Percentiles rank a stretch among this genome's conserved stretches.
Evolutionary conservation across 345 rosid species (phyloP).

Genomic region (Eucalyptus lansdowneana): DNA sequence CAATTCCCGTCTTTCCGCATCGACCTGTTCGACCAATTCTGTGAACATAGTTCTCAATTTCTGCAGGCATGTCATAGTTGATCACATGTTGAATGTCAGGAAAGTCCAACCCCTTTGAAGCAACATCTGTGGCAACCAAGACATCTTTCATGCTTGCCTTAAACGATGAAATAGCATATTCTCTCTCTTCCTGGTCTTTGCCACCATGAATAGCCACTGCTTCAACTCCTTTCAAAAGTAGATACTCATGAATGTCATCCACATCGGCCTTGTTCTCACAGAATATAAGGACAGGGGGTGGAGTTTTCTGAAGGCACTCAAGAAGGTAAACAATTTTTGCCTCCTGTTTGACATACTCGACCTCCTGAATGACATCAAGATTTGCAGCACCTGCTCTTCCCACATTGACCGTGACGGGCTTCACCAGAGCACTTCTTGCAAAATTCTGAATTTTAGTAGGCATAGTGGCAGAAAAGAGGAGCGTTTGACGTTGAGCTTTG

Average conservation of each 20-base stretch:
- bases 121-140: constrained; percentile 90
- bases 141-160: constrained; percentile 83
- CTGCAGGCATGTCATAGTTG: constrained; percentile 94
- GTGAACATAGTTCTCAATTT: constrained; percentile 89
- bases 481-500: constrained; percentile 89
- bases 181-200: constrained; percentile 93
- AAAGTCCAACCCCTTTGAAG: constrained; percentile 87
- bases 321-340: constrained; percentile 93
- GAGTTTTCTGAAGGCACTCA: constrained; percentile 86
- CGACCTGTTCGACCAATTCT: constrained; percentile 93
- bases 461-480: constrained; percentile 90
- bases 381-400: constrained; percentile 99
- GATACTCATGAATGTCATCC: constrained; percentile 84
- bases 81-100: constrained; percentile 89
- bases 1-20: constrained; percentile 91
- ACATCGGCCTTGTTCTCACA: constrained; percentile 98
- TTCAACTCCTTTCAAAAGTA: constrained; percentile 89
- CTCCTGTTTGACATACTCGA: constrained; percentile 91
- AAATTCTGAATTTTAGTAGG: constrained; percentile 88
- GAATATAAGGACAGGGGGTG: constrained; percentile 85
- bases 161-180: constrained; percentile 73
- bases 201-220: constrained; percentile 93
- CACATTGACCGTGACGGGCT: constrained; percentile 76
- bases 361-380: constrained; percentile 95
- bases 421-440: constrained; percentile 83